Percentiles rank a stretch among this genome's conserved stretches.
phyloP scores from a whole-genome alignment of 257 asterid genomes.

The Buddleja alternifolia region DNA sequence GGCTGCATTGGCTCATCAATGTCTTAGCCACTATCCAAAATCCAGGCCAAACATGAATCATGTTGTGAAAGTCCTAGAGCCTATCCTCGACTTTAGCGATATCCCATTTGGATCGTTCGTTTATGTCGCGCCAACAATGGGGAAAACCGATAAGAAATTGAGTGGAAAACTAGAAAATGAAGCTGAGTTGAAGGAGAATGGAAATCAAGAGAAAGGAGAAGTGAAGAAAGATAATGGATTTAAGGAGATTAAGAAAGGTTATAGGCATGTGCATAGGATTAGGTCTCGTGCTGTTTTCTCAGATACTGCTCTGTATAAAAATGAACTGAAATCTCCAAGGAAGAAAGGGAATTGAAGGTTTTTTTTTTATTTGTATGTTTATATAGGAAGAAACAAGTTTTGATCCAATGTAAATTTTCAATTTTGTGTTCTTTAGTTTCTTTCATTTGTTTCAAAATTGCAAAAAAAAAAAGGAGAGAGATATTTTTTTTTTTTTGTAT shows the following conservation, averaged over 20 bases:
- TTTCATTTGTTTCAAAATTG: background rate
- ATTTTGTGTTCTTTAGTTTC: slow-evolving; percentile 1
- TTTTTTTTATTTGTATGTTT: too few species aligned
- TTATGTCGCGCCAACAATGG: slow-evolving; percentile 47
- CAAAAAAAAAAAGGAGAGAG: too few species aligned
- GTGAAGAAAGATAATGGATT: slow-evolving; percentile 23
- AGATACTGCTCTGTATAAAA: slow-evolving; percentile 47
- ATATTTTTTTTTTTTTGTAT: too few species aligned
- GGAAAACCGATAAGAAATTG: slow-evolving; percentile 13
- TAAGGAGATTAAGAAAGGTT: slow-evolving; percentile 38
- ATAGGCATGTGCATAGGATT: slow-evolving; percentile 45
- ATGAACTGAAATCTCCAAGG: slow-evolving; percentile 33
- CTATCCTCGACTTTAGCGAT: slow-evolving; percentile 44
- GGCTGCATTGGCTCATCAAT: slow-evolving; percentile 67
- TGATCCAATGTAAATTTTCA: slow-evolving; percentile 25
- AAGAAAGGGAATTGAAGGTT: slow-evolving; percentile 20
- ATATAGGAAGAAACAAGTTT: slow-evolving; percentile 23
- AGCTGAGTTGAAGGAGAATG: slow-evolving; percentile 7
- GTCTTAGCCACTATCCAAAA: slow-evolving; percentile 58
- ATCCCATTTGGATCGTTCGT: slow-evolving; percentile 59
- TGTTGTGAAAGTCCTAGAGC: slow-evolving; percentile 60
- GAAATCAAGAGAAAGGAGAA: slow-evolving; percentile 5
- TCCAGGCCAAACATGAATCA: slow-evolving; percentile 69
- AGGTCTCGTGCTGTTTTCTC: slow-evolving; percentile 52
- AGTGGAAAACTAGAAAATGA: slow-evolving; percentile 28